These are phyloP conservation scores for Gossypium thurberi DNA, from an alignment of 345 rosid species.

Conservation along the genomic window DNA sequence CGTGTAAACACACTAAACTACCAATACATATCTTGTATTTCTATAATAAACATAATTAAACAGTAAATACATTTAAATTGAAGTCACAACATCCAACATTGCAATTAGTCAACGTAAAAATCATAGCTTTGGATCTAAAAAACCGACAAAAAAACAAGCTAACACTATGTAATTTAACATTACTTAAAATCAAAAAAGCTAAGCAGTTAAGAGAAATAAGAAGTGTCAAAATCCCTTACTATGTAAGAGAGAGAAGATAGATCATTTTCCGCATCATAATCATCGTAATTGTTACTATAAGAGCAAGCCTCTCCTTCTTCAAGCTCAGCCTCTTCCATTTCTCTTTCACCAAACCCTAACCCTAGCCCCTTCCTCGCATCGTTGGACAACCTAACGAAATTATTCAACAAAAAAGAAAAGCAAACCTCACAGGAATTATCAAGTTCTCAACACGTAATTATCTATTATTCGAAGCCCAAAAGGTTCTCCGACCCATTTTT, in stretches of 20 bases:
- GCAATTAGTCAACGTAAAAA: conserved; percentile 12
- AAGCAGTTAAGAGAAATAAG: not conserved
- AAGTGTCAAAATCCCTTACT: conserved; percentile 34
- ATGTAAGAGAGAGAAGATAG: conserved; percentile 80
- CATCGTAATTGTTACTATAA: conserved; percentile 40
- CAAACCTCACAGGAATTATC: conserved; percentile 14
- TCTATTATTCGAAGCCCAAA: conserved; percentile 15
- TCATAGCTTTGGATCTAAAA: conserved; percentile 24
- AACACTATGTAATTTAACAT: too few species aligned
- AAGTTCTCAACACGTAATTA: conserved; percentile 17
- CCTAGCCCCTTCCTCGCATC: conserved; percentile 46
- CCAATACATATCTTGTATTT: not conserved
- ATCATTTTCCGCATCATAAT: conserved; percentile 47
- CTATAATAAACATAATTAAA: not conserved
- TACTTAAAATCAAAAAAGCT: not conserved
- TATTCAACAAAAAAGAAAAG: conserved; percentile 20
- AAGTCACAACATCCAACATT: conserved; percentile 13
- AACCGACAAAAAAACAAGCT: not conserved
- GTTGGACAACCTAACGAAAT: conserved; percentile 40
- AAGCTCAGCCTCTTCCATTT: conserved; percentile 59
- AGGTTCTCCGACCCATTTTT: conserved; percentile 16
- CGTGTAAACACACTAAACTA: not conserved
- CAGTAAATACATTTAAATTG: not conserved
- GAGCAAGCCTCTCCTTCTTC: conserved; percentile 79
- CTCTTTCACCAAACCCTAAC: conserved; percentile 32